Percentiles rank a stretch among this genome's conserved stretches.
Evolutionary conservation across 495 filamentous ascomycete genomes (phyloP).

Genomic region (Delitschia confertaspora): DNA sequence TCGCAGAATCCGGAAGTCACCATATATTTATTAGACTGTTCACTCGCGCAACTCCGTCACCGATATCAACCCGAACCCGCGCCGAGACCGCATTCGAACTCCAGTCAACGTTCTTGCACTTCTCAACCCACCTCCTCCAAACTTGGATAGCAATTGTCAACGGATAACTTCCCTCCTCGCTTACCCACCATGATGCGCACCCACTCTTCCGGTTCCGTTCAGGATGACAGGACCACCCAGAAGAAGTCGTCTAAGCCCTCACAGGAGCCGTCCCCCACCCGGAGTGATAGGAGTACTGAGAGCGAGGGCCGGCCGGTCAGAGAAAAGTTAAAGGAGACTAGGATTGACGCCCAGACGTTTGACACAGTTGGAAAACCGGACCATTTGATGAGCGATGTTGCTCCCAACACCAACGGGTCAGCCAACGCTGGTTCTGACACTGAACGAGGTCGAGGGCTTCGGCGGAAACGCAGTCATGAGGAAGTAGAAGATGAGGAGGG

Average conservation of each 20-base stretch:
- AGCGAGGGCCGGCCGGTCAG: constrained; percentile 50
- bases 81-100: too few relatives aligned
- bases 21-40: too few relatives aligned
- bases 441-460: constrained; percentile 37
- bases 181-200: neutral
- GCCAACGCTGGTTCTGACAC: constrained; percentile 17
- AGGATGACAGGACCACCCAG: too few relatives aligned
- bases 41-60: too few relatives aligned
- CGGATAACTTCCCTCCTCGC: neutral
- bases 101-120: too few relatives aligned
- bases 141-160: too few relatives aligned
- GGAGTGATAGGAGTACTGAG: constrained; percentile 23
- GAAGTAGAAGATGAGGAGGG: constrained; percentile 22
- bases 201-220: too few relatives aligned
- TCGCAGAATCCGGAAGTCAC: too few relatives aligned
- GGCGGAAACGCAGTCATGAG: constrained; percentile 49
- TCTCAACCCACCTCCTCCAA: too few relatives aligned
- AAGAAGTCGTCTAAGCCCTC: too few relatives aligned
- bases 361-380: constrained; percentile 10
- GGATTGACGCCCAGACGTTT: constrained; percentile 40
- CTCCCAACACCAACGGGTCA: constrained; percentile 10
- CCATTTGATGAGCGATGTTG: constrained; percentile 16
- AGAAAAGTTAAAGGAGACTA: constrained; percentile 54
- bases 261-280: constrained; percentile 18
- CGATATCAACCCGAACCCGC: too few relatives aligned